These are phyloP conservation scores for Cerrena zonata DNA, from an alignment of 1,284 basidiomycete genomes.

Conservation along the genomic window DNA sequence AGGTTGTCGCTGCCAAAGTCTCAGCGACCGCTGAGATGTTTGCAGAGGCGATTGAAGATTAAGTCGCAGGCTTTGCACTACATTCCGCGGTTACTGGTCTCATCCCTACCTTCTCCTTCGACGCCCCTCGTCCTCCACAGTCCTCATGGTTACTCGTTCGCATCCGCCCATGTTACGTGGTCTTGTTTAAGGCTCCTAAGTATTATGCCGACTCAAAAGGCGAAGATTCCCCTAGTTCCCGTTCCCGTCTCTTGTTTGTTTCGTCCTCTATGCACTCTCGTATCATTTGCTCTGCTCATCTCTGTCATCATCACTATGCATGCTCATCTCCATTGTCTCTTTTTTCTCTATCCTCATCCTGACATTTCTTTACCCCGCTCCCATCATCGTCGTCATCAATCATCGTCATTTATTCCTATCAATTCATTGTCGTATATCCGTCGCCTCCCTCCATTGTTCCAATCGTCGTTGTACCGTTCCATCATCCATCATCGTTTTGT, in stretches of 20 bases:
- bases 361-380: not conserved
- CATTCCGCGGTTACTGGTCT: too few species aligned
- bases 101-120: too few species aligned
- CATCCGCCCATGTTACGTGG: too few species aligned
- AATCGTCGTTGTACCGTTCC: not conserved
- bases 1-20: conserved; percentile 23
- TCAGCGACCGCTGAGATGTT: conserved; percentile 32
- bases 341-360: not conserved
- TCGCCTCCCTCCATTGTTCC: too few species aligned
- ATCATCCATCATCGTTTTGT: not conserved
- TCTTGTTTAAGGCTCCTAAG: too few species aligned
- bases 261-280: conserved; percentile 2
- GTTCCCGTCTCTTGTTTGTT: not conserved
- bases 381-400: too few species aligned
- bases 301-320: not conserved
- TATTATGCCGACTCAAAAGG: too few species aligned
- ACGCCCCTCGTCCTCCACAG: too few species aligned
- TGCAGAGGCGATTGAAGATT: conserved; percentile 52
- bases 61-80: conserved; percentile 9
- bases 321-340: not conserved
- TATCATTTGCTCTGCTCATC: not conserved
- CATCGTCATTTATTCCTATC: too few species aligned
- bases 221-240: too few species aligned
- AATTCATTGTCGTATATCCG: too few species aligned
- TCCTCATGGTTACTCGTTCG: not conserved